Evolutionary conservation across 306 rosid genomes (phyloP), one percentile per base, ranked within the genome.

Genomic region (Cercis canadensis): DNA sequence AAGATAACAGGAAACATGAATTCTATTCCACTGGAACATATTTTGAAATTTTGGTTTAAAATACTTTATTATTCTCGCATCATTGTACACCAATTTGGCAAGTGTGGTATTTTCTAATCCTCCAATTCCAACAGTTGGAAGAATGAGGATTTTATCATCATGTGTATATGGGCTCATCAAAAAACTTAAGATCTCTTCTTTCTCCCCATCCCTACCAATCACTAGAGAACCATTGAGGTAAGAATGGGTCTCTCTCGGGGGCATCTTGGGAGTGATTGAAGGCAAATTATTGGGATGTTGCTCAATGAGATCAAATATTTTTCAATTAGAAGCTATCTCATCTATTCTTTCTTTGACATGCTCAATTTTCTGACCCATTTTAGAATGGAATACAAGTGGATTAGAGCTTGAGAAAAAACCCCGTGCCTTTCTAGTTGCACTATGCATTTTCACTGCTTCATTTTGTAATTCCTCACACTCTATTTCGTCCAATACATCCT

Each of bases 1-100:
- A n/a, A n/a, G n/a, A n/a, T n/a, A n/a, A n/a, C n/a, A n/a, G n/a
- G n/a, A n/a, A n/a, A n/a, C n/a, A n/a, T n/a, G 58, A 8, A 81
- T 52, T 9, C 65, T 72, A 6, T 10, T 81, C 75, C n/a, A 66
- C 62, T 2, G 69, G 57, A 8, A 75, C 74, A 36, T 66, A 75
- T 2, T 66, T 54, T 68, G 74, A 75, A 32, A 58, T 50, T 39
- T 31, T 44, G 55, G 10, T 36, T 77, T 31, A 14, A 77, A 69
- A 43, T 55, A 29, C 0, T 4, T 12, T 0, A n/a, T 51, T 13
- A 77, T 72, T 7, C 72, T 49, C 2, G 8, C 6, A 55, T 77
- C 72, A 11, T 77, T 70, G 29, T 69, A 54, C 36, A 62, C 77
- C 31, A 31, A 12, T 31, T 62, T 57, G 11, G 67, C 57, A 17